A percentile compares a stretch with the other conserved stretches of the same genome.
phyloP scores from a whole-genome alignment of 2,329 filamentous ascomycete genomes.

The Thelonectria olida region DNA sequence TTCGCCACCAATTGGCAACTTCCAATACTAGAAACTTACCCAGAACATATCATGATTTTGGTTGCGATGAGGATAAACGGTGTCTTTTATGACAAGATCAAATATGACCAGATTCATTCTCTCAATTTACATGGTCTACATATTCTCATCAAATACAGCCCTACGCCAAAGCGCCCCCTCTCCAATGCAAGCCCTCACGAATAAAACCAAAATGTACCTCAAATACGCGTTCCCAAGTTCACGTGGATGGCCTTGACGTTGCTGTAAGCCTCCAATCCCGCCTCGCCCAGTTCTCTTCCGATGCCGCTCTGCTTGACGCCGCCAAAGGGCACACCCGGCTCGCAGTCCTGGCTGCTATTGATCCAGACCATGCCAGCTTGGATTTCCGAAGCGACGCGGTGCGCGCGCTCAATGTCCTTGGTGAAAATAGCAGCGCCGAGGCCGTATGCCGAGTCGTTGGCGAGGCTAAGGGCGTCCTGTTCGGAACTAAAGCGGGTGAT shows the following conservation, averaged over 20 bases:
- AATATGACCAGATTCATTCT: too few relatives aligned
- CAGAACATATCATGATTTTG: too few relatives aligned
- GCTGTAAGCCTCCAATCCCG: conserved; percentile 40
- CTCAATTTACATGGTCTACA: too few relatives aligned
- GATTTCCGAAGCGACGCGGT: conserved; percentile 78
- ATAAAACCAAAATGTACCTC: too few relatives aligned
- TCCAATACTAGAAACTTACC: too few relatives aligned
- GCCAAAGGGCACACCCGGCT: conserved; percentile 39
- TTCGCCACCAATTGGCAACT: not conserved
- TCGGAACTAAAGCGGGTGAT: conserved; percentile 84
- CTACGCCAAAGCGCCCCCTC: not conserved
- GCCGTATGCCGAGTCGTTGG: conserved; percentile 80
- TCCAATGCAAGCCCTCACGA: not conserved
- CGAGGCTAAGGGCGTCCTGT: conserved; percentile 77
- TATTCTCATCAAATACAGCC: too few relatives aligned
- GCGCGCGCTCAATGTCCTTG: conserved; percentile 79
- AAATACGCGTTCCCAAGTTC: conserved; percentile 38
- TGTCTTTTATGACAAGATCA: too few relatives aligned
- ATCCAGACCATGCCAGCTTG: conserved; percentile 73
- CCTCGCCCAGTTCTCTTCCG: conserved; percentile 38
- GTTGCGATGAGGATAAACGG: too few relatives aligned
- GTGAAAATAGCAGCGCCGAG: conserved; percentile 85
- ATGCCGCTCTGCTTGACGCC: conserved; percentile 42
- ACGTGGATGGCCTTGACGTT: conserved; percentile 39
- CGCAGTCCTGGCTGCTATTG: conserved; percentile 45